Conservation (phyloP, 176 grass and related monocot species). For the Saccharum spontaneum region DNA sequence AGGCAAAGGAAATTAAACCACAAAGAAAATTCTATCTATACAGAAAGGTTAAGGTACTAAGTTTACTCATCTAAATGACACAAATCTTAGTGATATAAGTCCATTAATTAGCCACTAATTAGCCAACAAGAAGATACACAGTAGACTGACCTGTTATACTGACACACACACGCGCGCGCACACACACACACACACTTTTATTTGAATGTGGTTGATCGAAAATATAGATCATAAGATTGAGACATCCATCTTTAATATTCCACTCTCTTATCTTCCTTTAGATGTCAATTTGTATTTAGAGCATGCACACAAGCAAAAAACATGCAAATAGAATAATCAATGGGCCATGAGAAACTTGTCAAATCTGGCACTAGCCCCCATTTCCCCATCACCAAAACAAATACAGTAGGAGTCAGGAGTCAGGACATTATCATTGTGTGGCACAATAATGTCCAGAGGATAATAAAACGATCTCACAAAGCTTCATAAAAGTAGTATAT, state of each 20-base stretch:
- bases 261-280: background rate
- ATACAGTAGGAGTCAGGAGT: background rate
- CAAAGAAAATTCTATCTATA: no score
- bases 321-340: background rate
- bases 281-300: background rate
- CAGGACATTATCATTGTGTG: background rate
- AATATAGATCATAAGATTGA: background rate
- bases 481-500: background rate
- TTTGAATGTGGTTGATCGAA: background rate
- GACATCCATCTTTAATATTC: background rate
- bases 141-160: no score
- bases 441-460: background rate
- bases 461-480: background rate
- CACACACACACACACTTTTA: no score
- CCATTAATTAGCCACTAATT: no score
- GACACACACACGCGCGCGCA: no score
- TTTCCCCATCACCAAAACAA: background rate
- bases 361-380: background rate
- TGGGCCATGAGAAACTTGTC: background rate
- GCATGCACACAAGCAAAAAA: background rate
- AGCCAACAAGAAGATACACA: no score
- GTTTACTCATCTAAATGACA: no score
- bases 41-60: no score
- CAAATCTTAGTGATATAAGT: no score
- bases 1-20: no score